Evolutionary conservation across 768 basidiomycete genomes (phyloP), one percentile per base, ranked within the genome.

Genomic region (Albatrellus ellisii): DNA sequence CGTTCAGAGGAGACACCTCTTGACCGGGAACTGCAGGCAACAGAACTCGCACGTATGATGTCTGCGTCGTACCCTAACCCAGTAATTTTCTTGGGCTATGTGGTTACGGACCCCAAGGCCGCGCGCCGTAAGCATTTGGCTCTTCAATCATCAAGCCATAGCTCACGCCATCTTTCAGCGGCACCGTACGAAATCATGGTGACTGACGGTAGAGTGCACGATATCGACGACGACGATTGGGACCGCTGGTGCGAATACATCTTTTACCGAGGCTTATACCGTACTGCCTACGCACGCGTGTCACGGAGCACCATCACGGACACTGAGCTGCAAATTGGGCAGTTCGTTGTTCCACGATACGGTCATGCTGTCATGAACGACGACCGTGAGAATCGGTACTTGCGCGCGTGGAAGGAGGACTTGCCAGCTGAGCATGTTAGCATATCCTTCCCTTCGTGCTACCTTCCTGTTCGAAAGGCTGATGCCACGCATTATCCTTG

Each of bases 191-290:
- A 79, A 31, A 75, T 81, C 47, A 63, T 86, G 50, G 72, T 83
- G 27, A 68, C 68, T n/a, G 87, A 90, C 51, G 89, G 88, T 0
- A 60, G 63, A 5, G 72, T 91, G 50, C 71, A 83, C 47, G 89
- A 92, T 46, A 80, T 91, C 34, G 85, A 90, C 54, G 59, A 69
- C 42, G 68, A 79, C 4, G 84, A 88, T 57, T 51, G 46, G 50
- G 81, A 83, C 50, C 66, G 84, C 35, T 87, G 84, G 83, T 94
- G 89, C 62, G 85, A 92, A 65, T 92, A 92, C 54, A 87, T 94
- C 38, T 62, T 87, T 20, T 92, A 87, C 56, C 73, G 88, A 9
- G 85, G 80, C 2, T 52, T 88, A 20, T 79, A 85, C 54, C 69
- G 83, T 14, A 85, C 82, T 2, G 64, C 78, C n/a, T 92, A 87